These are phyloP conservation scores for Hamigera avellanea DNA, from an alignment of 495 filamentous ascomycete species.

Conservation along the genomic window DNA sequence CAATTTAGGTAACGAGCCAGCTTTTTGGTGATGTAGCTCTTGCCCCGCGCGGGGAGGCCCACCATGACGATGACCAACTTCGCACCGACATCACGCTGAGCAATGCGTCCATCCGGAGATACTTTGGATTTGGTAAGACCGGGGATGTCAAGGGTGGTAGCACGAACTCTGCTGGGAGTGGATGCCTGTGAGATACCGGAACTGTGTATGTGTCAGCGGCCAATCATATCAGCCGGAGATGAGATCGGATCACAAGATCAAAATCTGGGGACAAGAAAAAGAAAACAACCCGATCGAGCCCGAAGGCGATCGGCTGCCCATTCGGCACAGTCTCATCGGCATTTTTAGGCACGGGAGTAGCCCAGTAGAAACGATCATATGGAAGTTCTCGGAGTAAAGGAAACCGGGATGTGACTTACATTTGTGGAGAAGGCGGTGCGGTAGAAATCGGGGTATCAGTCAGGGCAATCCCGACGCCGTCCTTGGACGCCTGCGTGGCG, in stretches of 20 bases:
- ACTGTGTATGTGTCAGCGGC: too few relatives aligned
- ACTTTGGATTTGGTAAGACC: constrained; percentile 86
- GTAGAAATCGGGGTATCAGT: constrained; percentile 61
- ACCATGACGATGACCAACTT: constrained; percentile 99
- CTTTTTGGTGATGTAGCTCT: constrained; percentile 98
- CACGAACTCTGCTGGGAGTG: constrained; percentile 50
- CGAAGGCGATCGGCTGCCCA: too few relatives aligned
- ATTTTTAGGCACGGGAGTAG: too few relatives aligned
- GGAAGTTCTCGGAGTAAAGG: constrained; percentile 1
- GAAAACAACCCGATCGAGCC: not conserved
- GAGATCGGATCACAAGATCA: too few relatives aligned
- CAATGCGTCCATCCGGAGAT: constrained; percentile 87
- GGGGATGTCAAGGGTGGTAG: constrained; percentile 77
- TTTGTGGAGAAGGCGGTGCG: constrained; percentile 57
- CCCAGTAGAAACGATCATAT: not conserved
- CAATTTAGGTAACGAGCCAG: constrained; percentile 89
- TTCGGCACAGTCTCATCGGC: too few relatives aligned
- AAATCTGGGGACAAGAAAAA: not conserved
- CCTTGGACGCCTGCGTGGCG: constrained; percentile 31
- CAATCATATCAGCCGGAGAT: not conserved
- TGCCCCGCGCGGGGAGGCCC: constrained; percentile 84
- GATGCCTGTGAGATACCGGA: constrained; percentile 28
- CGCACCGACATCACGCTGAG: constrained; percentile 81
- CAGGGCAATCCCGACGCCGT: constrained; percentile 44
- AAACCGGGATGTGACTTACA: constrained; percentile 37